Base-by-base conservation (phyloP, 495 filamentous ascomycete species). In the Tuber melanosporum region DNA sequence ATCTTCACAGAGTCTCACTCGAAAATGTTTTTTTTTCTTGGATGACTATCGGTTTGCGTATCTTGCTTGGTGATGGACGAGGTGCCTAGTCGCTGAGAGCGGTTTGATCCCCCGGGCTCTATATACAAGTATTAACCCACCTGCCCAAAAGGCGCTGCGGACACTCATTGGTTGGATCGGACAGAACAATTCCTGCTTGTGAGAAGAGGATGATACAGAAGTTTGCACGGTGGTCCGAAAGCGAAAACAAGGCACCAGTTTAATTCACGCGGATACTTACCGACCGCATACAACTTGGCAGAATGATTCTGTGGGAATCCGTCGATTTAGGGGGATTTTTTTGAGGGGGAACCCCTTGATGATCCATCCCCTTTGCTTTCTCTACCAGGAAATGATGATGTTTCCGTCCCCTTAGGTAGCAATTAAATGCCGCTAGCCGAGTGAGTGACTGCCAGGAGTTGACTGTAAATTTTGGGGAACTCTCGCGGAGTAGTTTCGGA, bases 1-100 rank as follows among this genome's bases (percentile, higher is more conserved):
- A n/a, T 62, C 52, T 32, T 62, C 52, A 62, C 26, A 62, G 26
- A 62, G n/a, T 62, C 52, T 62, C 52, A 62, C 52, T 62, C n/a
- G 52, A n/a, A 62, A 62, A 62, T 15, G n/a, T 62, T 62, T 26
- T 57, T 49, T 32, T 57, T 49, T 32, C 14, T 26, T 57, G n/a
- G 52, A 32, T 62, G 12, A 15, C 4, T 0, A 14, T 62, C 20
- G 7, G 49, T 52, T 20, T 52, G 20, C 1, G 12, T n/a, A 22
- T n/a, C 49, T 52, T 32, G 52, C 49, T 52, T 32, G 52, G 47
- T 22, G 46, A 9, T 26, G 52, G 15, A 26, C 12, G n/a, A 26
- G 12, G 12, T 14, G 9, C 52, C n/a, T 32, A 6, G 52, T 14
- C n/a, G 12, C n/a, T n/a, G n/a, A 62, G n/a, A 32, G 26, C 7